Evolutionary conservation across 2,329 filamentous ascomycete genomes (phyloP), one percentile per base, ranked within the genome.

Genomic region (Magnaporthiopsis incrustans): DNA sequence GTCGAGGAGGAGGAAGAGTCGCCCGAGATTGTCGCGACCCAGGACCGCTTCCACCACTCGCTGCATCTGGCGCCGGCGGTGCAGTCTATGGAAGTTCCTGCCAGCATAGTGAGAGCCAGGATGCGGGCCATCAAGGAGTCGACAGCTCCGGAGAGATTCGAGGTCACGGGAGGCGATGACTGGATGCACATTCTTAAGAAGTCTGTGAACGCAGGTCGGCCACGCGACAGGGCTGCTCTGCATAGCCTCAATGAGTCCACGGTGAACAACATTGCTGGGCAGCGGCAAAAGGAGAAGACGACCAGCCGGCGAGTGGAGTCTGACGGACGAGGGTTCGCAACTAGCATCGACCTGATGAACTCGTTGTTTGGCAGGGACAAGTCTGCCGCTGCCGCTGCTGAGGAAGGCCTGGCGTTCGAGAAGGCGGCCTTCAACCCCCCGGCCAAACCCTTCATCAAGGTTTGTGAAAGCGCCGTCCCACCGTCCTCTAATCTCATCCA

Each of bases 281-380:
- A 81, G 67, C 78, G 71, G 14, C 65, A 70, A 59, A 73, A 73
- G 64, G 73, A 75, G 57, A 69, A 69, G 59, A 69, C 68, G 67
- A 67, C 57, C 1, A 68, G 70, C 32, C 77, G 74, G 64, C 74
- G 73, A 57, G 68, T 73, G 32, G 71, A 76, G 25, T 67, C 75
- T 56, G 82, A 85, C 69, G 81, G 83, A 63, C 85, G 85, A 68
- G 88, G 89, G 0, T 94, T 97, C 75, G 85, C 87, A 26, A 97
- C 90, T 26, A 93, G 90, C 72, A 96, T 98, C 77, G 95, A 97
- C 79, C 80, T 97, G 74, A 97, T 97, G 92, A 94, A 96, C 74
- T 96, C 92, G 60, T 80, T 97, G 64, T 97, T 96, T 76, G 89
- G 90, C 74, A 85, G 89, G 76, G 82, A 87, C 67, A 86, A 85